Percentiles rank a stretch among this genome's conserved stretches.
Evolutionary conservation across 2,329 filamentous ascomycete species (phyloP).

Genomic region (Leptographium wingfieldii): DNA sequence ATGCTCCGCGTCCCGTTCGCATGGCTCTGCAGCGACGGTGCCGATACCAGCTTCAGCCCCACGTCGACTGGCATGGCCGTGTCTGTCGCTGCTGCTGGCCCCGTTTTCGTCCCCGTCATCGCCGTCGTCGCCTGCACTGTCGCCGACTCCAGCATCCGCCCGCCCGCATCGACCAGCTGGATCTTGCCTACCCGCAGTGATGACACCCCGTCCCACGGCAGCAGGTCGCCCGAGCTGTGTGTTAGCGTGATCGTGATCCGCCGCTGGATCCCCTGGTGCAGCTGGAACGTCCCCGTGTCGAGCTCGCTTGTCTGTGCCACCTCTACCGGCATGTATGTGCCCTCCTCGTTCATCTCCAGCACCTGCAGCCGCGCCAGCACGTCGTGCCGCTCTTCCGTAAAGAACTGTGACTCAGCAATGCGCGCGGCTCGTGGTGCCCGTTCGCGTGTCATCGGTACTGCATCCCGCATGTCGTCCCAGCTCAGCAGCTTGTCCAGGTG

Average conservation of each 20-base stretch:
- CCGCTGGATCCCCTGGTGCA: slow-evolving; percentile 88
- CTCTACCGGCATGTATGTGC: slow-evolving; percentile 84
- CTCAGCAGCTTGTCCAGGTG: slow-evolving; percentile 94
- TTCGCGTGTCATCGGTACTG: slow-evolving; percentile 44
- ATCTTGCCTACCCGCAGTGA: slow-evolving; percentile 69
- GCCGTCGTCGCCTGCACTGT: no score
- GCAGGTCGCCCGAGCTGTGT: slow-evolving; percentile 74
- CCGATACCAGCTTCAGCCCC: slow-evolving; percentile 60
- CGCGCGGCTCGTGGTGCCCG: slow-evolving; percentile 45
- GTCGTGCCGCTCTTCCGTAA: slow-evolving; percentile 85
- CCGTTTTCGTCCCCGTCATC: neutral
- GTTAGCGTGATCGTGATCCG: slow-evolving; percentile 80
- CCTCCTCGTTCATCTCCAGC: slow-evolving; percentile 80
- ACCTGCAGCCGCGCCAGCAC: slow-evolving; percentile 80
- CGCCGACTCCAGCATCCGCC: slow-evolving; percentile 36
- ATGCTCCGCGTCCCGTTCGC: slow-evolving; percentile 83
- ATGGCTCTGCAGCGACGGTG: slow-evolving; percentile 71
- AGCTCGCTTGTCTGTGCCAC: slow-evolving; percentile 75
- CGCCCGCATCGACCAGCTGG: slow-evolving; percentile 70
- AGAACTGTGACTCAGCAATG: slow-evolving; percentile 85
- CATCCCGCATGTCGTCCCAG: slow-evolving; percentile 97
- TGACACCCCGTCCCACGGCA: slow-evolving; percentile 79
- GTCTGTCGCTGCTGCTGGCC: neutral
- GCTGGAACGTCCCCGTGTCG: slow-evolving; percentile 82
- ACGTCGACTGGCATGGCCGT: slow-evolving; percentile 65